Evolutionary conservation across 768 basidiomycete species (phyloP), one percentile per base, ranked within the genome.

Genomic region (Tylopilus intermedius): DNA sequence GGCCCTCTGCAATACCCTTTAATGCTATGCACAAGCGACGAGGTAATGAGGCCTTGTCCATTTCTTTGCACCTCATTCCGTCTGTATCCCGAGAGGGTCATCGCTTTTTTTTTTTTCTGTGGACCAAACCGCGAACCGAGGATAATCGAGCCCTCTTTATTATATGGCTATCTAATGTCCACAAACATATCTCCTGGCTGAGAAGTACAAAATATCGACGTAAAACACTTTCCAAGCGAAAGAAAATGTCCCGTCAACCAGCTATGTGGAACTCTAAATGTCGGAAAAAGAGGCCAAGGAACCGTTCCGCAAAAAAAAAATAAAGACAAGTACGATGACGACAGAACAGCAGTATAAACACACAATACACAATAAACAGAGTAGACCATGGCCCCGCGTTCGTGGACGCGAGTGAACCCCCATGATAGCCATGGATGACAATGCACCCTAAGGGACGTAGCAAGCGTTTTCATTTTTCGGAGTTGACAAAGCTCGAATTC

Each of bases 341-440:
- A 55, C 37, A 38, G 21, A 24, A 45, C n/a, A 54, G 30, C 1
- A 45, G 22, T 32, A 52, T 26, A 38, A 52, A 51, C n/a, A 26
- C 22, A 48, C 21, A 62, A 57, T 67, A 67, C 66, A 61, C 63
- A 67, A 67, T 66, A 67, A 65, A 67, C 1, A 63, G 8, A 42
- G 32, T 29, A 44, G 33, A 48, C 42, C n/a, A 61, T 55, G 57
- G 45, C 42, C 49, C 43, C 52, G 55, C 58, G 42, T 57, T 58
- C 40, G 43, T 49, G 57, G 57, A 54, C 24, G 54, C 58, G 48
- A 40, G 58, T 35, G 21, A 53, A 55, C 47, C 50, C 18, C 53
- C 30, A 32, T 44, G 30, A 52, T 32, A 14, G 49, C 55, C 52
- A 47, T 43, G 30, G 40, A 46, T 62, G 24, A 24, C 24, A 24